Evolutionary conservation across 176 grass and related monocot genomes (phyloP), one percentile per base, ranked within the genome.

Genomic region (Oropetium thomaeum): DNA sequence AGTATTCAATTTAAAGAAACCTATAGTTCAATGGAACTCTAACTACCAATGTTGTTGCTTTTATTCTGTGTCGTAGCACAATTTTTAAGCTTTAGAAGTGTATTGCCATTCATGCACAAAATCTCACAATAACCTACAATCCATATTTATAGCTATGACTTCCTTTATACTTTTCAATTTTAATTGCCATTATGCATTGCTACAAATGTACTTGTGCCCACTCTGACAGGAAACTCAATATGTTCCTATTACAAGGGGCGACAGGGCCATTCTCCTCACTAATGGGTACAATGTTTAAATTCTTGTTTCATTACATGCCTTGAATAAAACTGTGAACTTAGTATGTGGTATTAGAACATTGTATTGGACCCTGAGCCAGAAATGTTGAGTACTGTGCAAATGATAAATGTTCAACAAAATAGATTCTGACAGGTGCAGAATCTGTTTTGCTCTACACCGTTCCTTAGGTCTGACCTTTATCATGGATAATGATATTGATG

Each of bases 241-340:
- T 79, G 79, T 99, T 89, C 91, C 91, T 79, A 90, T 99, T 70
- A 90, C 89, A 82, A 92, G 96, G 77, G 96, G 96, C 62, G 87
- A 87, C 78, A 95, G 75, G 61, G 87, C 85, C 73, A 83, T 99
- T 87, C 89, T 99, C 52, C 84, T 95, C 74, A 89, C 81, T 81
- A 99, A 99, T 28, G 96, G 96, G 96, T 99, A 76, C 4, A 45
- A 15, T 28, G 11, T 75, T 23, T 63, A 32, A 33, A 62, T 34
- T 47, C 47, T 51, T 58, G 3, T 74, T 35, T 47, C 67, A 12
- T 58, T 63, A 28, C 41, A 58, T 57, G 25, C 9, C 8, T 30
- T 63, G 33, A 76, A 5, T 51, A 52, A 53, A 65, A 53, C 33
- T 66, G 20, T 64, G 43, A 77, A 28, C 7, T 49, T 26, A 64